Base-by-base conservation (phyloP, 2,329 filamentous ascomycete species). In the Ophiostoma piceae region DNA sequence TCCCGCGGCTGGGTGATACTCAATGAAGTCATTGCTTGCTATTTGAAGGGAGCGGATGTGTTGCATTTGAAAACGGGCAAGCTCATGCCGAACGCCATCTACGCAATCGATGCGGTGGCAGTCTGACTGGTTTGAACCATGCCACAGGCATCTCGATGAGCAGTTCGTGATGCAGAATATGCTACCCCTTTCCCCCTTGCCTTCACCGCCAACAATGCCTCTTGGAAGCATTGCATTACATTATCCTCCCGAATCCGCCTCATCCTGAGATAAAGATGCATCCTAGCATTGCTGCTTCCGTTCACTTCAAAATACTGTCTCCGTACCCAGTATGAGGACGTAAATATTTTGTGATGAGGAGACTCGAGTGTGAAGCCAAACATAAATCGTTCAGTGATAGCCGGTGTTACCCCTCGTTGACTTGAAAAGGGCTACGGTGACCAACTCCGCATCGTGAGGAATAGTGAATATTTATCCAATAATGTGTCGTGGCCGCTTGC, bases 61-160 rank as follows among this genome's bases (percentile, higher is more conserved):
- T 7, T 57, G n/a, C n/a, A 57, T 57, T 26, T 14, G 14, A 26
- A 26, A 57, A 22, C 51, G 51, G n/a, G n/a, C 51, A 57, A 57
- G 51, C n/a, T 57, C 43, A 16, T 32, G 16, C 8, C 65, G 35
- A 19, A 43, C 64, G 47, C 68, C 43, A 66, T 43, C 64, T 22
- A 69, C 68, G 62, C 35, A 69, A 67, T 60, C 22, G 35, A 69
- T 35, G 47, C 32, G 35, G 64, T 19, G 9, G 22, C 29, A 62
- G 57, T 32, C 51, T 57, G n/a, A 7, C 51, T 26, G n/a, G 9
- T n/a, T 7, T 19, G 4, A 19, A n/a, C 43, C 4, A 57, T 9
- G 51, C 3, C n/a, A n/a, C n/a, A 57, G 51, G 11, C n/a, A 26
- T 57, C 9, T 57, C 51, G n/a, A 57, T 57, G 51, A 3, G 4